phyloP scores from a whole-genome alignment of 495 filamentous ascomycete species.

The Hypoxylon subgilvum region DNA sequence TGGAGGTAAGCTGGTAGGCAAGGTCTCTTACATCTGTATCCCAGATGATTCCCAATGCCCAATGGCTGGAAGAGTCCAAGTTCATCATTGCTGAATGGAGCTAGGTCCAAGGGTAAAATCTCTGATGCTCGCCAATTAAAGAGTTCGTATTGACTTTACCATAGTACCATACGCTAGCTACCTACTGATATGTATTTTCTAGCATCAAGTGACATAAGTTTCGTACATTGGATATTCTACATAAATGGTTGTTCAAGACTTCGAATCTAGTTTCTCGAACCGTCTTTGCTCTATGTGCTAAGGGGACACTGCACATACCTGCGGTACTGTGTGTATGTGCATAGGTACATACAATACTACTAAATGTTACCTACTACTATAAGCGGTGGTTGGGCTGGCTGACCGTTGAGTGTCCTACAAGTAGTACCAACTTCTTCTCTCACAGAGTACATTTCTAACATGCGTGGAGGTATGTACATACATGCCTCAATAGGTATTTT shows the following conservation, averaged over 20 bases:
- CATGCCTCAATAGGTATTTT: too few species aligned
- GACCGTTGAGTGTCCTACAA: too few species aligned
- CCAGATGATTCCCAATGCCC: neutral
- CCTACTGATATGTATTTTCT: slow-evolving; percentile 13
- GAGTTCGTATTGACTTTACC: slow-evolving; percentile 18
- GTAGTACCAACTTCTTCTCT: too few species aligned
- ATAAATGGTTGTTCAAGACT: slow-evolving; percentile 5
- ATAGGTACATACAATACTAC: too few species aligned
- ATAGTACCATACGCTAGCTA: slow-evolving; percentile 16
- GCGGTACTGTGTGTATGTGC: too few species aligned
- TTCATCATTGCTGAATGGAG: slow-evolving; percentile 27
- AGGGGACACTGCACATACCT: neutral
- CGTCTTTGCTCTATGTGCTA: slow-evolving; percentile 1
- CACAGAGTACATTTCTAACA: too few species aligned
- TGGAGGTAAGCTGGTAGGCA: neutral
- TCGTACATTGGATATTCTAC: slow-evolving; percentile 9
- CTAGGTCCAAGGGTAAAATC: slow-evolving; percentile 26
- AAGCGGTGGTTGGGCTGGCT: too few species aligned
- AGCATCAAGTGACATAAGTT: slow-evolving; percentile 20
- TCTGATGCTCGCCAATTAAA: slow-evolving; percentile 19
- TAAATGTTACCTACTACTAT: too few species aligned
- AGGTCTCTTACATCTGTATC: neutral
- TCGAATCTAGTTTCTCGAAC: slow-evolving; percentile 6
- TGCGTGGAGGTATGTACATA: too few species aligned
- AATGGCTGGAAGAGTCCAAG: slow-evolving; percentile 28